Evolutionary conservation across 2,329 filamentous ascomycete species (phyloP), one percentile per base, ranked within the genome.

Genomic region (Thermoascus crustaceus): DNA sequence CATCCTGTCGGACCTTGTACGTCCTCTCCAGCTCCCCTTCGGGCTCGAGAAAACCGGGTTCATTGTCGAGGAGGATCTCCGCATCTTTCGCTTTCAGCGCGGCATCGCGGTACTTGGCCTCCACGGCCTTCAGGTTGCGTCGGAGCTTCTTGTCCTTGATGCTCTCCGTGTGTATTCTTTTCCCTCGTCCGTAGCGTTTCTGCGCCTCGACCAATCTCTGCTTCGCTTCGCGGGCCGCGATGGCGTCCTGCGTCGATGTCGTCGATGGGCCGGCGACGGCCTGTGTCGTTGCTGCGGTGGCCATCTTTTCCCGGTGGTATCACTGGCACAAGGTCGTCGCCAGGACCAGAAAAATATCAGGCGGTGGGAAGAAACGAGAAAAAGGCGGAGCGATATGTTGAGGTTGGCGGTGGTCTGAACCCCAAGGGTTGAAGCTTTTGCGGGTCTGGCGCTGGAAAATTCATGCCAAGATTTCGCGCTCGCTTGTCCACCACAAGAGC

Each of bases 81-180:
- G 89, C 86, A 69, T 95, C 89, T 63, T 94, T 94, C 10, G 91
- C 87, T 59, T 84, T 81, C 22, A 93, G 62, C 1, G 83, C 69
- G 1, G 89, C 89, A 49, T 82, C 75, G 52, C 87, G 77, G 63
- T 87, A 89, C 60, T 91, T 91, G 40, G 68, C 68, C 58, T 98
- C 91, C 30, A 95, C 72, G 2, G 71, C 71, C 54, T 79, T 81
- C 32, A 98, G 66, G 45, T 85, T 94, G 8, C 78, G 75, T 32
- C 86, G 81, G 43, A 96, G 65, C 60, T 96, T 98, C 72, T 85
- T 93, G 69, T 96, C 87, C 52, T 80, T 83, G 51, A 94, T 77
- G 6, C 68, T 70, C 53, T 81, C 82, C 30, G 80, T 72, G 39
- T 81, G 73, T 48, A 94, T 81, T 43, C 75, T 75, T 47, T 76